Base-by-base conservation (phyloP, 2,329 filamentous ascomycete genomes). In the Ampelomyces quisqualis region DNA sequence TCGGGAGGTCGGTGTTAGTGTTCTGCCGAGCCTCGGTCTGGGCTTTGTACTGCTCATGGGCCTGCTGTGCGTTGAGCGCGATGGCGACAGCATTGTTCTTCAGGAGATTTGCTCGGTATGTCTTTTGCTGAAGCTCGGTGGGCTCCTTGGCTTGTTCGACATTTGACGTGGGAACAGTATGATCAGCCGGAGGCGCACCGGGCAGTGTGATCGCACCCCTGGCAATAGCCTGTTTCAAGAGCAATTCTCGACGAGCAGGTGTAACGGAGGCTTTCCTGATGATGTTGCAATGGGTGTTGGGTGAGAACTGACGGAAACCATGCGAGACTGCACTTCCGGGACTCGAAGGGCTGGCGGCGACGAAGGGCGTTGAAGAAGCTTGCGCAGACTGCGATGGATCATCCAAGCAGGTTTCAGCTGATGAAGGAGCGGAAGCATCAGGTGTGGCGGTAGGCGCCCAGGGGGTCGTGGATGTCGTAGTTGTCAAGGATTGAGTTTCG, bases 211-310 rank as follows among this genome's bases (percentile, higher is more conserved):
- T 28, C 21, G 22, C 38, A 33, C 29, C 49, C 23, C 24, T 47
- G 45, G 22, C 27, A 7, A 20, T 8, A 15, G 19, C 24, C 10
- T 40, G 37, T 11, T 28, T 28, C 18, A 46, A 49, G 34, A 53
- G 40, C 21, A 55, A 29, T 2, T 43, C 33, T n/a, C 36, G 39
- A 19, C 47, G 44, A 29, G 47, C 34, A 21, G 52, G 52, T 11
- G 36, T 26, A 11, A 31, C 15, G 10, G 21, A 14, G 6, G 36
- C 20, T 3, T 18, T 24, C 10, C 10, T 11, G 27, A 38, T 29
- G 27, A 38, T 31, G 7, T n/a, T 17, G 15, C 21, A 5, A 18
- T 31, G 35, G 7, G 26, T 22, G 26, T 30, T 31, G 11, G 35
- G 35, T 9, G 35, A 38, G 19, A 32, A 19, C 9, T 19, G 26